Conservation (phyloP, 129 eudicot genomes). For the Artemisia tridentata region DNA sequence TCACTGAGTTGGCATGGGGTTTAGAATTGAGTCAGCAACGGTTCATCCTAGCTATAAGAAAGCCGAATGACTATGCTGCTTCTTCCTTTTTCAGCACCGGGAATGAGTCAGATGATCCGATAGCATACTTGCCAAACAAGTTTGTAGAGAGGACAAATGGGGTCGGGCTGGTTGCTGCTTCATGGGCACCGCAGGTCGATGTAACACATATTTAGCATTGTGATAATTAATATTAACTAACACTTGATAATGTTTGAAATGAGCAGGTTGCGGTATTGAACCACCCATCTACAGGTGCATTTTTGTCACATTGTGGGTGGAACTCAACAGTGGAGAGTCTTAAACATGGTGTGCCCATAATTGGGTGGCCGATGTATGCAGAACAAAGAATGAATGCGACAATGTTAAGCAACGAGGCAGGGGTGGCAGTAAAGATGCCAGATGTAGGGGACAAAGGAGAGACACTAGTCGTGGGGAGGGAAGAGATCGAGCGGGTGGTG, state of each 20-base stretch:
- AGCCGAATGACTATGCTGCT: constrained; percentile 30
- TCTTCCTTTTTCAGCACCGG: constrained; percentile 29
- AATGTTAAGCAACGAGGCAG: constrained; percentile 34
- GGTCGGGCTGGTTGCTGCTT: constrained; percentile 44
- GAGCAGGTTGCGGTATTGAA: constrained; percentile 29
- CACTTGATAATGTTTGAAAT: no score
- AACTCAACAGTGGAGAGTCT: constrained; percentile 53
- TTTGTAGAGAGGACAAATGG: constrained; percentile 37
- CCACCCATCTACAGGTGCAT: constrained; percentile 45
- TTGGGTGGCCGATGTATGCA: constrained; percentile 59
- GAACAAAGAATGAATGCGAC: constrained; percentile 64
- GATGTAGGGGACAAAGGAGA: constrained; percentile 21
- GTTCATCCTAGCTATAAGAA: constrained; percentile 40
- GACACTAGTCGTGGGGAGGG: constrained; percentile 38
- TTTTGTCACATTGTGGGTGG: constrained; percentile 71
- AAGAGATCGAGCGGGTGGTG: constrained; percentile 45
- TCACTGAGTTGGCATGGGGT: constrained; percentile 54
- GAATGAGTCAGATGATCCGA: constrained; percentile 21
- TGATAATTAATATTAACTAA: no score
- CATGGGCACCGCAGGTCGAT: constrained; percentile 51
- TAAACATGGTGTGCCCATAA: constrained; percentile 54
- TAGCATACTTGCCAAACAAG: constrained; percentile 44
- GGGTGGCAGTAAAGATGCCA: constrained; percentile 46
- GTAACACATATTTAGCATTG: no score
- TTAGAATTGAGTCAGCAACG: constrained; percentile 53